Percentiles rank a stretch among this genome's conserved stretches.
Conservation (phyloP, 2,329 filamentous ascomycete species). For the Diaporthe citri region DNA sequence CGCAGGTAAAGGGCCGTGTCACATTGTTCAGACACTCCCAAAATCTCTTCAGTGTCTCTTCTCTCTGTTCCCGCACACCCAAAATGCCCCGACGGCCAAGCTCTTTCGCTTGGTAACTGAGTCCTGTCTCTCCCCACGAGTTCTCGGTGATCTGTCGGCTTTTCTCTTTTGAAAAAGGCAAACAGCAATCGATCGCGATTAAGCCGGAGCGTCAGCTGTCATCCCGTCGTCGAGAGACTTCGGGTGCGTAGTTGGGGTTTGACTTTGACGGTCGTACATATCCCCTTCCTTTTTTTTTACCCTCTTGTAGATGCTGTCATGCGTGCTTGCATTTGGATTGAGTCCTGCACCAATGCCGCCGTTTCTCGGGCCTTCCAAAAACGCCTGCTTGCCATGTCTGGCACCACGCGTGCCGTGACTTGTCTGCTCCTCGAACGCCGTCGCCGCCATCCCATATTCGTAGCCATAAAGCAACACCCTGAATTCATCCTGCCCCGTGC, state of each 20-base stretch:
- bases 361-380: background rate
- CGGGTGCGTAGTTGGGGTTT: slow-evolving; percentile 91
- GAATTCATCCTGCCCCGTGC: background rate
- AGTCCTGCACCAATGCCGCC: background rate
- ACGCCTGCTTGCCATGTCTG: background rate
- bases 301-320: slow-evolving; percentile 28
- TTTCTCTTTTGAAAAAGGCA: slow-evolving; percentile 66
- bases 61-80: slow-evolving; percentile 37
- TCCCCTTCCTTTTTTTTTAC: background rate
- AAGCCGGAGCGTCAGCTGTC: slow-evolving; percentile 98
- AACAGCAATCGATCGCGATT: slow-evolving; percentile 90
- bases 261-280: slow-evolving; percentile 94
- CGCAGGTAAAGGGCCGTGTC: background rate
- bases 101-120: slow-evolving; percentile 71
- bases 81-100: slow-evolving; percentile 67
- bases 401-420: background rate
- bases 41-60: background rate
- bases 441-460: background rate
- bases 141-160: slow-evolving; percentile 83
- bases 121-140: slow-evolving; percentile 71
- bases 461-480: background rate
- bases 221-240: slow-evolving; percentile 81
- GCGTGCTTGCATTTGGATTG: background rate
- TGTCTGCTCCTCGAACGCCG: slow-evolving; percentile 31
- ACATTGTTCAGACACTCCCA: background rate